A percentile compares a stretch with the other conserved stretches of the same genome.
Conservation (phyloP, 441 rosid species). For the Viola pubescens region DNA sequence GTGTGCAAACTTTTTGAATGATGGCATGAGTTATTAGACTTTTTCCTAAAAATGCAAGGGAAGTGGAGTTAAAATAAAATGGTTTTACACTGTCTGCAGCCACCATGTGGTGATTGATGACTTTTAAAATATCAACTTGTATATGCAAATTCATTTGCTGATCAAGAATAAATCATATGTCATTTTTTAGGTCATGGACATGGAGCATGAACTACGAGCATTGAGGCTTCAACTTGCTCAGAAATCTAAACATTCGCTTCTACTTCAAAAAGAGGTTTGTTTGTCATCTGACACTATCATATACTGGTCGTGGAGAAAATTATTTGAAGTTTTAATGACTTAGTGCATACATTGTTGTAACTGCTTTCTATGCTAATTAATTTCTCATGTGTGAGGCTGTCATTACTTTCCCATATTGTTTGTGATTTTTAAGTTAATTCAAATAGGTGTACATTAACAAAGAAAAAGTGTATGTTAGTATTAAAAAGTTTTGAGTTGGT, state of each 20-base stretch:
- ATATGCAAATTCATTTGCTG: neutral
- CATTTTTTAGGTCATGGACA: conserved; percentile 84
- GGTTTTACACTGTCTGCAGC: neutral
- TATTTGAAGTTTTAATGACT: neutral
- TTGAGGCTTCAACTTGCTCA: conserved; percentile 79
- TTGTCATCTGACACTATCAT: conserved; percentile 3
- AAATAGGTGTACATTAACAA: no score
- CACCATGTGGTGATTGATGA: neutral
- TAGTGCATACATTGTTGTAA: neutral
- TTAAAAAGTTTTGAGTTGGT: no score
- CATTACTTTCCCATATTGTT: no score
- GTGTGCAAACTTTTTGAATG: neutral
- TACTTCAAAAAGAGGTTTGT: conserved; percentile 71
- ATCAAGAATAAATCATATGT: conserved; percentile 12
- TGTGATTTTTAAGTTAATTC: no score
- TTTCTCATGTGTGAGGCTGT: no score
- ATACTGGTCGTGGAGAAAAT: conserved; percentile 3
- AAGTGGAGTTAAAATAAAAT: neutral
- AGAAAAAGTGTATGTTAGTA: no score
- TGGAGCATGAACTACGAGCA: conserved; percentile 91
- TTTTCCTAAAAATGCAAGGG: neutral
- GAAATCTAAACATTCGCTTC: conserved; percentile 73
- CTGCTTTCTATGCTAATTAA: neutral
- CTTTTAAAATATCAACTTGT: neutral
- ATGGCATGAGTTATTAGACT: neutral